A percentile compares a stretch with the other conserved stretches of the same genome.
Conservation (phyloP, 305 asterid species). For the Fraxinus baroniana region DNA sequence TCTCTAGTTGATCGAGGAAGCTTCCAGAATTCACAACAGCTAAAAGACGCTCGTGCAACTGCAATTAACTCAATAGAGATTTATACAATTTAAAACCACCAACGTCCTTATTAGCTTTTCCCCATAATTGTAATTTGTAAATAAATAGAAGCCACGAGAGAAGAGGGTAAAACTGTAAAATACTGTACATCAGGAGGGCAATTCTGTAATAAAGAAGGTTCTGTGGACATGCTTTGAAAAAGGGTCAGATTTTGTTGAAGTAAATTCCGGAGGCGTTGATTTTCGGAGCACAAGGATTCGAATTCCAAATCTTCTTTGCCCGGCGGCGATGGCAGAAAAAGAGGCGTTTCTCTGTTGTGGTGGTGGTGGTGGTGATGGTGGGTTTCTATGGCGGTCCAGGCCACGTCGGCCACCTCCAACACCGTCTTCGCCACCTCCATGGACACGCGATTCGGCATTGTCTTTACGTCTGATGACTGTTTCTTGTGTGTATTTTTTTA, state of each 20-base stretch:
- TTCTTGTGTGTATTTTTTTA: not conserved
- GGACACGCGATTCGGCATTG: slow-evolving; percentile 41
- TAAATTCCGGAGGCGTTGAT: slow-evolving; percentile 61
- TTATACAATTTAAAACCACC: not conserved
- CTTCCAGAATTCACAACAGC: slow-evolving; percentile 54
- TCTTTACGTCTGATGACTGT: not conserved
- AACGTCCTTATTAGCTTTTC: not conserved
- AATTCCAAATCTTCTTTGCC: slow-evolving; percentile 34
- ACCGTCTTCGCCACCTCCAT: slow-evolving; percentile 86
- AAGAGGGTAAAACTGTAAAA: not conserved
- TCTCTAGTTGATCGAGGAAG: slow-evolving; percentile 61
- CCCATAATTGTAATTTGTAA: not conserved
- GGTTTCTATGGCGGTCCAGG: slow-evolving; percentile 75
- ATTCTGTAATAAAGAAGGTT: slow-evolving; percentile 45
- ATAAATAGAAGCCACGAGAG: not conserved
- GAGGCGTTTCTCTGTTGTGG: slow-evolving; percentile 22
- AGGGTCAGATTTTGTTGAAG: slow-evolving; percentile 75
- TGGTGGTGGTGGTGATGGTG: slow-evolving; percentile 53
- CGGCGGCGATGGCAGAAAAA: slow-evolving; percentile 26
- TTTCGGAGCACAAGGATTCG: slow-evolving; percentile 56
- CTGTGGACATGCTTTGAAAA: slow-evolving; percentile 50
- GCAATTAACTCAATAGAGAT: slow-evolving; percentile 17
- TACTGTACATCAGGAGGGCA: slow-evolving; percentile 74
- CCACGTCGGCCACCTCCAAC: slow-evolving; percentile 91
- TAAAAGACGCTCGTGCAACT: slow-evolving; percentile 73